phyloP scores from a whole-genome alignment of 441 rosid species.

The Melastoma candidum region DNA sequence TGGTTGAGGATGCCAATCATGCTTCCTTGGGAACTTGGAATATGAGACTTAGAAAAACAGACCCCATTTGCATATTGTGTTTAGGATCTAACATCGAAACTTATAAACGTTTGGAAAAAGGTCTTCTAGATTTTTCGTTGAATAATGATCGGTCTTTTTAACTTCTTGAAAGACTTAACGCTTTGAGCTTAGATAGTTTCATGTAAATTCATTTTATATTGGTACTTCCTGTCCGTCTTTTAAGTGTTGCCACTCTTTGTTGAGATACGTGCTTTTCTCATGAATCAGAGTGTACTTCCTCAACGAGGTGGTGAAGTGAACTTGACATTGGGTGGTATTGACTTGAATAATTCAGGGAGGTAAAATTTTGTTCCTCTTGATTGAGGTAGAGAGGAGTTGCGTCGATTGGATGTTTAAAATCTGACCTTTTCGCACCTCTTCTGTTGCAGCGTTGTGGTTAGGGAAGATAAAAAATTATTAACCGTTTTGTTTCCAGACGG shows the following conservation, averaged over 20 bases:
- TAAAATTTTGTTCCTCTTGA: conserved; percentile 18
- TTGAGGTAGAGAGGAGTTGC: conserved; percentile 6
- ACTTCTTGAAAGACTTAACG: too few species aligned
- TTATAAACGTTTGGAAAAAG: too few species aligned
- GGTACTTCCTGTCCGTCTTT: too few species aligned
- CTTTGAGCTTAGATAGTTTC: too few species aligned
- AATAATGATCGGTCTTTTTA: too few species aligned
- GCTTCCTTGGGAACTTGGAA: too few species aligned
- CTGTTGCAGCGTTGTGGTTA: conserved; percentile 78
- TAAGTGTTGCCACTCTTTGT: background rate
- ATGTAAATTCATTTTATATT: too few species aligned
- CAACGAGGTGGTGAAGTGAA: conserved; percentile 95
- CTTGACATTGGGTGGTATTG: conserved; percentile 93
- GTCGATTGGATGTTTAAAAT: conserved; percentile 8
- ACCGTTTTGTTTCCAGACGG: conserved; percentile 99
- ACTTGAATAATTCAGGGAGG: conserved; percentile 98
- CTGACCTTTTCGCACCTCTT: conserved; percentile 17
- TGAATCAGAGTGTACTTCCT: conserved; percentile 71
- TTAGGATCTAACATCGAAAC: too few species aligned
- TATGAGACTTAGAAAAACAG: too few species aligned
- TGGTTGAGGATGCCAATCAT: too few species aligned
- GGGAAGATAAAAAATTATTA: conserved; percentile 89
- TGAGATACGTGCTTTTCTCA: conserved; percentile 12
- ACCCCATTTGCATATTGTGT: too few species aligned
- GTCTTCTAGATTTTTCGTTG: too few species aligned